phyloP scores from a whole-genome alignment of 225 moss, liverwort and hornwort genomes.

The Neckera pumila region DNA sequence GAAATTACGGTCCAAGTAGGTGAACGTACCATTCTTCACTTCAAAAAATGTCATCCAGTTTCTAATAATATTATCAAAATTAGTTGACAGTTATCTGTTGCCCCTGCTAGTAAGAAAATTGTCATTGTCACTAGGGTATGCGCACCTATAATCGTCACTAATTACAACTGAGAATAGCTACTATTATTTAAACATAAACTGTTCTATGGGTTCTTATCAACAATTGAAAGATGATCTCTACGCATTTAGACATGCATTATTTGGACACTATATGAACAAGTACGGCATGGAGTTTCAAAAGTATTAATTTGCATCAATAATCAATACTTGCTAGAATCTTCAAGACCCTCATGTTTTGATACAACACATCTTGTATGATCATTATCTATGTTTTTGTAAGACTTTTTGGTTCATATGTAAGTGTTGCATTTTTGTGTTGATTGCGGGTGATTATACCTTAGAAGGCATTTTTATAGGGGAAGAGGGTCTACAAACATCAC shows the following conservation, averaged over 20 bases:
- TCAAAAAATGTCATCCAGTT: background rate
- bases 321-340: background rate
- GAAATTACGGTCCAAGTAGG: background rate
- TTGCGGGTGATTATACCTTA: no score
- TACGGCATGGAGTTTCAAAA: background rate
- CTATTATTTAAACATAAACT: background rate
- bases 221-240: background rate
- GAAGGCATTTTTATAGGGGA: no score
- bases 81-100: background rate
- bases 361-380: background rate
- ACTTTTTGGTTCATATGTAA: no score
- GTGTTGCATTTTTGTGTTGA: no score
- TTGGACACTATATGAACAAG: background rate
- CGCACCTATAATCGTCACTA: no score
- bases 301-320: background rate
- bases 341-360: background rate
- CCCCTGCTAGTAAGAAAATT: background rate
- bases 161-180: background rate
- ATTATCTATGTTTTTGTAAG: no score
- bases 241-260: rapidly evolving
- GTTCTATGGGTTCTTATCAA: background rate
- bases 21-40: background rate
- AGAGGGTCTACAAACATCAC: no score
- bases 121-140: background rate
- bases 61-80: background rate